Conservation (phyloP, 2,329 filamentous ascomycete species). For the Aspergillus amoenus region DNA sequence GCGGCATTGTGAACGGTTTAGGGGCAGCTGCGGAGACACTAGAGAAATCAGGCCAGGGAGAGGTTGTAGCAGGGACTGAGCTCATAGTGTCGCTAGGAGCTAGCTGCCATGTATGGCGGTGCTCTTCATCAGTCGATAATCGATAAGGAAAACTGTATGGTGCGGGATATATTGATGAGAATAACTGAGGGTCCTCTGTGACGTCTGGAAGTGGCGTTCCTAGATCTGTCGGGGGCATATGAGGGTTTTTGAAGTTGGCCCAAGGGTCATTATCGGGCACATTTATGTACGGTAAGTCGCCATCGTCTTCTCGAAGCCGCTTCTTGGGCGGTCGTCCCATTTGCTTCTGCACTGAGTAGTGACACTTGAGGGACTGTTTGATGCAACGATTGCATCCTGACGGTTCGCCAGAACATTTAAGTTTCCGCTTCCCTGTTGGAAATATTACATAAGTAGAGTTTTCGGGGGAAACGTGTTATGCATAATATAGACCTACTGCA, state of each 20-base stretch:
- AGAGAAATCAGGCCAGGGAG: conserved; percentile 45
- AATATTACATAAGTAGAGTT: background rate
- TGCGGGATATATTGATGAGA: conserved; percentile 27
- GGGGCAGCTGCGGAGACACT: conserved; percentile 34
- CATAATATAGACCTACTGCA: conserved; percentile 40
- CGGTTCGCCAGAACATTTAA: conserved; percentile 50
- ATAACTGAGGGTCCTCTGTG: conserved; percentile 28
- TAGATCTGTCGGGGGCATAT: conserved; percentile 17
- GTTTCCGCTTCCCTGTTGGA: conserved; percentile 44
- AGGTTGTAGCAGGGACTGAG: conserved; percentile 29
- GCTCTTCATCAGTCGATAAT: conserved; percentile 24
- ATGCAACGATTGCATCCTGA: conserved; percentile 44
- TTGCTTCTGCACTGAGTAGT: conserved; percentile 49
- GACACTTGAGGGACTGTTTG: conserved; percentile 43
- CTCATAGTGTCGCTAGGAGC: conserved; percentile 23
- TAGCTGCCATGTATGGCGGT: conserved; percentile 26
- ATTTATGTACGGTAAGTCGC: conserved; percentile 19
- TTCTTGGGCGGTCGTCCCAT: conserved; percentile 50
- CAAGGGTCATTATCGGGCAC: conserved; percentile 21
- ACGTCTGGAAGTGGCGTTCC: conserved; percentile 14
- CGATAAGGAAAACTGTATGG: conserved; percentile 18
- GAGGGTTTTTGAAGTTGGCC: conserved; percentile 22
- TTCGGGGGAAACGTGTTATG: background rate
- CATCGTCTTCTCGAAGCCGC: conserved; percentile 32
- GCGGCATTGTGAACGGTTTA: conserved; percentile 24